Base-by-base conservation (phyloP, 306 rosid species). In the Begonia masoniana region DNA sequence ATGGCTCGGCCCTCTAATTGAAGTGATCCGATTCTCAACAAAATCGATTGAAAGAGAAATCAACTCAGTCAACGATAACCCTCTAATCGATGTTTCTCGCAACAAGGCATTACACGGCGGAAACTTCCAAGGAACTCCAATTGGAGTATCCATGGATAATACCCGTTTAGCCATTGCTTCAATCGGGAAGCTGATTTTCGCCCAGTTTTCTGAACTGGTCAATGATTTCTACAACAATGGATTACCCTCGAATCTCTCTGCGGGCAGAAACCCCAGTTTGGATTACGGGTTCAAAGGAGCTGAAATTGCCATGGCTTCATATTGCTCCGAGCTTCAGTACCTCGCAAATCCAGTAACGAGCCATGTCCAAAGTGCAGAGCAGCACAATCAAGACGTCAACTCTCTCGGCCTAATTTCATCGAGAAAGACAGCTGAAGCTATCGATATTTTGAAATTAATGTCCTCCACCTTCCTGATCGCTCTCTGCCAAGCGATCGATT, bases 71-170 rank as follows among this genome's bases (percentile, higher is more conserved):
- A 88, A 88, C 5, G 97, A 88, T 41, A 88, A 88, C 68, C 97
- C 97, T 24, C 54, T 89, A 71, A 89, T 89, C 39, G 97, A 89
- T 62, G 97, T 89, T 9, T 89, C 97, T 0, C 84, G 97, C 57
- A 85, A 89, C 74, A 80, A 76, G 80, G 97, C 97, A 10, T 13
- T 89, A 10, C 95, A 85, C 55, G 97, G 97, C 35, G 97, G 97
- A 12, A 89, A 89, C 63, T 89, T 89, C 63, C 97, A 89, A 24
- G 97, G 97, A 16, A 89, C 97, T 0, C 97, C 97, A 0, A 89
- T 89, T 21, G 97, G 97, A 10, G 97, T 89, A 2, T 89, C 97
- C 2, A 89, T 89, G 97, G 97, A 89, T 51, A 89, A 85, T 36
- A 85, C 97, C 0, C 94, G 97, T 66, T 59, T 89, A 64, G 97